Base-by-base conservation (phyloP, 495 filamentous ascomycete genomes). In the Podospora bellae-mahoneyi region DNA sequence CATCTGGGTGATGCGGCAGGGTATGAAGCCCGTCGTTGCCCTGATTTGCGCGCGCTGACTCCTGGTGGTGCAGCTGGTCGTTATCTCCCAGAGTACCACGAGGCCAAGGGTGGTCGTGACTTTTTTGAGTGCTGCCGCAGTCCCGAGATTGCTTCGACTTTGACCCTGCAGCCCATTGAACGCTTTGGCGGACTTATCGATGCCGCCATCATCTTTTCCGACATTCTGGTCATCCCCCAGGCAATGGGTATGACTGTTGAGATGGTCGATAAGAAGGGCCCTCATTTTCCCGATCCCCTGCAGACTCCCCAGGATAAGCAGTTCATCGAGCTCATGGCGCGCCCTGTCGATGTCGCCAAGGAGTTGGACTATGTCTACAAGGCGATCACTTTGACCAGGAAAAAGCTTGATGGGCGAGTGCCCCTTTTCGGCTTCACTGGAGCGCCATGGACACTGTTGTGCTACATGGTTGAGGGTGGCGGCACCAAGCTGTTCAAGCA, bases 1-100 rank as follows among this genome's bases (percentile, higher is more conserved):
- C 60, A 90, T 95, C 80, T 99, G 95, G 96, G 92, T 98, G 74
- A 98, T 99, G 95, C 91, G 95, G 79, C 95, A 97, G 88, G 93
- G 93, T 94, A 83, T 75, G 75, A 20, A 68, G 32, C 64, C 32
- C 58, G 44, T 54, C 66, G 58, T 62, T 62, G 23, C 7, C 57
- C 55, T 19, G 3, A 32, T 44, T 18, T 61, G 7, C 54, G 56
- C n/a, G 39, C 59, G 58, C 75, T 75, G 66, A 73, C 70, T 62
- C 15, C n/a, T 63, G 60, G 44, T 64, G 68, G 39, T 64, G 68
- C 69, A 97, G 95, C 95, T 75, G 95, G 95, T 68, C 90, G 95
- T 74, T 98, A 99, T 78, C 92, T 99, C 60, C 95, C 95, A 61
- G 95, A 99, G 78, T 99, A 99, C 79, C 94, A 99, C 74, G 84